Evolutionary conservation across 441 rosid genomes (phyloP), one percentile per base, ranked within the genome.

Genomic region (Pelargonium exstipulatum): DNA sequence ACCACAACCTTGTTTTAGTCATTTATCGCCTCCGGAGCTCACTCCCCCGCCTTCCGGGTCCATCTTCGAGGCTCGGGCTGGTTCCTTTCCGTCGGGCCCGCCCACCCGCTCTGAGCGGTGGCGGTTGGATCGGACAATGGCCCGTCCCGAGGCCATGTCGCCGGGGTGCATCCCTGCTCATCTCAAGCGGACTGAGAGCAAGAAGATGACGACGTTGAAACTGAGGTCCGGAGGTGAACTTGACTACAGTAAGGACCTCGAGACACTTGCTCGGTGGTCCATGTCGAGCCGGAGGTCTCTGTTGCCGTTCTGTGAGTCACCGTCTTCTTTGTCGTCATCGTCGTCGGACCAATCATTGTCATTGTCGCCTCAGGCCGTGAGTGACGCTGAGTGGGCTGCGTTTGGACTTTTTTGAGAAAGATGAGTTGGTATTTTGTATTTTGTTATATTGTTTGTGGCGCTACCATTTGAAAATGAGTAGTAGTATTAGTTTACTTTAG

Each of bases 161-260:
- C 67, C 85, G 2, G 97, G 94, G 6, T 90, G 98, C 78, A 87
- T 90, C 68, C 89, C 96, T 1, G 66, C 87, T 4, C 85, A 92
- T 2, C 65, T 80, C 49, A 78, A 68, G 69, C 73, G 76, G 61
- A 90, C 76, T 74, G 80, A 76, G 35, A 79, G 80, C 69, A 87
- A 80, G 74, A 83, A 66, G 60, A 65, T 70, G 71, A 60, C 62
- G 71, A 60, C 62, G 67, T 70, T n/a, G 3, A 73, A 72, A 64
- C n/a, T 79, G 14, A 35, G 77, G 58, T 66, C 79, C 26, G 60
- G 18, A 51, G 66, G 72, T 8, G 86, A 83, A 51, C 46, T 69
- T 6, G 87, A 78, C 2, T 81, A 77, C 13, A 40, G 63, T 24
- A 82, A 81, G 1, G 90, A 88, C 26, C 20, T 83, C 8, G 92